A percentile compares a stretch with the other conserved stretches of the same genome.
These are phyloP conservation scores for Scleroderma citrinum DNA, from an alignment of 768 basidiomycete genomes.

Conservation along the genomic window DNA sequence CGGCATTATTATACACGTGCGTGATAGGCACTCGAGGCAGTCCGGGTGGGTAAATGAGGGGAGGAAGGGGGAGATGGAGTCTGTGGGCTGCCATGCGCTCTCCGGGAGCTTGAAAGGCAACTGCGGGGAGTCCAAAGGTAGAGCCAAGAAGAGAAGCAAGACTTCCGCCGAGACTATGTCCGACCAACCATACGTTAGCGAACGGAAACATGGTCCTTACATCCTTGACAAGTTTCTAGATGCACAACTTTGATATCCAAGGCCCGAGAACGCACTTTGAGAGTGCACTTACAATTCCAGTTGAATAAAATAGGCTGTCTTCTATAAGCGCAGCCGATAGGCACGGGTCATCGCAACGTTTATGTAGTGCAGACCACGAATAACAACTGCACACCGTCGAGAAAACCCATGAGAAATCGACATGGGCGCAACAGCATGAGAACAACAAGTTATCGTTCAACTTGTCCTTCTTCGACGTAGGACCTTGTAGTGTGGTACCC, in stretches of 20 bases:
- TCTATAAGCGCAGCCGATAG: constrained; percentile 77
- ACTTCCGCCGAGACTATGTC: constrained; percentile 58
- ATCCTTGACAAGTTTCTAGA: constrained; percentile 52
- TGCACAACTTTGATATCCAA: constrained; percentile 6
- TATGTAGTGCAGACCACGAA: constrained; percentile 38
- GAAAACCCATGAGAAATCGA: constrained; percentile 83
- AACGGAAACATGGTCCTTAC: constrained; percentile 51
- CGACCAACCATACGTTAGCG: constrained; percentile 57
- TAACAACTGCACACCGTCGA: constrained; percentile 88
- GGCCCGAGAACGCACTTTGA: not conserved
- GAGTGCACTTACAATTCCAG: constrained; percentile 63
- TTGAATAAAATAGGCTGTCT: constrained; percentile 89
- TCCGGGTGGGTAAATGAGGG: constrained; percentile 1
- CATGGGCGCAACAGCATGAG: constrained; percentile 91
- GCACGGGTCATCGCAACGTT: constrained; percentile 76
- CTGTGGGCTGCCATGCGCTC: constrained; percentile 57
- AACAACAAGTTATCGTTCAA: constrained; percentile 87
- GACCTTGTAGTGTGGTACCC: constrained; percentile 78
- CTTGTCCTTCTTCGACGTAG: constrained; percentile 88
- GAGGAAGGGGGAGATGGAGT: constrained; percentile 58
- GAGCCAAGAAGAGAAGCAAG: constrained; percentile 58
- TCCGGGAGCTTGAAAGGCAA: constrained; percentile 62
- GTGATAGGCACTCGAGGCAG: constrained; percentile 25
- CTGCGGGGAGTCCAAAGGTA: constrained; percentile 59
- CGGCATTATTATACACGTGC: constrained; percentile 64